These are phyloP conservation scores for Annulohypoxylon nitens DNA, from an alignment of 495 filamentous ascomycete genomes.

Conservation along the genomic window DNA sequence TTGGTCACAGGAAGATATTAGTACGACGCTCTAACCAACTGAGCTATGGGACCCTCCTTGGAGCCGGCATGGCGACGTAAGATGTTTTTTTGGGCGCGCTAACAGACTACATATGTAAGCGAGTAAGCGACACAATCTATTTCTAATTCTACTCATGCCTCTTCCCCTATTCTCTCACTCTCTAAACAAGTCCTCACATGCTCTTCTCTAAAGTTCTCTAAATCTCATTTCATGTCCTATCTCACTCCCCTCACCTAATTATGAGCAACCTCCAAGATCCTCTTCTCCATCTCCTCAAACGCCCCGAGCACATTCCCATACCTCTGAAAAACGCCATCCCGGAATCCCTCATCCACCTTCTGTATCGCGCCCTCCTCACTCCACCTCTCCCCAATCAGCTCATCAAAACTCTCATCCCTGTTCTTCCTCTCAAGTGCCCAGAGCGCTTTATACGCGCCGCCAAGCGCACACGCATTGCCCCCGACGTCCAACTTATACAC, in stretches of 20 bases:
- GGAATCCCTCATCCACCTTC: constrained; percentile 86
- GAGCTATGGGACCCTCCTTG: background rate
- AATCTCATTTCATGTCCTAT: too few relatives aligned
- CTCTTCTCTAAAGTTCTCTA: background rate
- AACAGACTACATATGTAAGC: background rate
- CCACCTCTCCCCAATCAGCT: constrained; percentile 85
- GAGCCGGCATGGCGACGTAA: background rate
- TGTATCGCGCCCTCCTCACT: constrained; percentile 83
- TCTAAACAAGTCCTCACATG: background rate
- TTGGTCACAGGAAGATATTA: background rate
- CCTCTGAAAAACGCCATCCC: constrained; percentile 73
- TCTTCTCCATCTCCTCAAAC: constrained; percentile 83
- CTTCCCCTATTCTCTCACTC: background rate
- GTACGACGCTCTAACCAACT: constrained; percentile 9
- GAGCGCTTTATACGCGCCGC: constrained; percentile 95
- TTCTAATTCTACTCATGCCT: background rate
- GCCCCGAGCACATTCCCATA: constrained; percentile 83
- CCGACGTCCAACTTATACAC: constrained; percentile 93
- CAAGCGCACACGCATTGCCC: constrained; percentile 95
- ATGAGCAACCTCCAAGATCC: constrained; percentile 69
- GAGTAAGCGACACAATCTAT: background rate
- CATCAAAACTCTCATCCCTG: constrained; percentile 80
- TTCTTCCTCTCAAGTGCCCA: constrained; percentile 82
- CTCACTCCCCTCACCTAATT: constrained; percentile 39
- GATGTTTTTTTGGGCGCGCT: background rate